These are phyloP conservation scores for Sarcomyxa edulis DNA, from an alignment of 768 basidiomycete species.

Conservation along the genomic window DNA sequence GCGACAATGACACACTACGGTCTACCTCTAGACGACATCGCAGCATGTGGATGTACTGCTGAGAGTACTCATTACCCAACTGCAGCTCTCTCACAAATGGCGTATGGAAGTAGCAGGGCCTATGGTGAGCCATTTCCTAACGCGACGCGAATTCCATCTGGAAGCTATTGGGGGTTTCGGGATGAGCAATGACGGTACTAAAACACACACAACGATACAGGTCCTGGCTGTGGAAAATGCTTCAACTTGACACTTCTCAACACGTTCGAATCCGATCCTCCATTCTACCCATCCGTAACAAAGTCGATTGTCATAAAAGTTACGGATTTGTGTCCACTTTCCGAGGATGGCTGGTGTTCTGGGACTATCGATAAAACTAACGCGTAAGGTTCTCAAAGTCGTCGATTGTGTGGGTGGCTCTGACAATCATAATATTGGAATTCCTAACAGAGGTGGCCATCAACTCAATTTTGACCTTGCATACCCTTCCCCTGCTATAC, in stretches of 20 bases:
- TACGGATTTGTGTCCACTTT: slow-evolving; percentile 74
- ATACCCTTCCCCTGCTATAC: slow-evolving; percentile 68
- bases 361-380: slow-evolving; percentile 60
- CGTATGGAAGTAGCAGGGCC: slow-evolving; percentile 67
- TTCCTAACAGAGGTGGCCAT: slow-evolving; percentile 51
- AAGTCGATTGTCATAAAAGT: slow-evolving; percentile 72
- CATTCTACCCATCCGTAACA: slow-evolving; percentile 56
- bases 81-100: slow-evolving; percentile 75
- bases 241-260: slow-evolving; percentile 74
- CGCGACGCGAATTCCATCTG: slow-evolving; percentile 4
- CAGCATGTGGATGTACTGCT: slow-evolving; percentile 73
- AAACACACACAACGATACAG: no score
- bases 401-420: not conserved
- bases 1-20: slow-evolving; percentile 82
- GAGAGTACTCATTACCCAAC: slow-evolving; percentile 70
- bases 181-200: slow-evolving; percentile 5
- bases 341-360: slow-evolving; percentile 62
- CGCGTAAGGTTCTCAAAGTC: slow-evolving; percentile 37
- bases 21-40: slow-evolving; percentile 49
- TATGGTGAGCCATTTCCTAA: slow-evolving; percentile 37
- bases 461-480: slow-evolving; percentile 82
- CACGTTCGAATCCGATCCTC: slow-evolving; percentile 60
- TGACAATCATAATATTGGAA: no score
- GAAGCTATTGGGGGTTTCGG: not conserved
- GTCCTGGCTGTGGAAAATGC: slow-evolving; percentile 73